These are phyloP conservation scores for Colletotrichum chrysophilum DNA, from an alignment of 2,329 filamentous ascomycete species.

Conservation along the genomic window DNA sequence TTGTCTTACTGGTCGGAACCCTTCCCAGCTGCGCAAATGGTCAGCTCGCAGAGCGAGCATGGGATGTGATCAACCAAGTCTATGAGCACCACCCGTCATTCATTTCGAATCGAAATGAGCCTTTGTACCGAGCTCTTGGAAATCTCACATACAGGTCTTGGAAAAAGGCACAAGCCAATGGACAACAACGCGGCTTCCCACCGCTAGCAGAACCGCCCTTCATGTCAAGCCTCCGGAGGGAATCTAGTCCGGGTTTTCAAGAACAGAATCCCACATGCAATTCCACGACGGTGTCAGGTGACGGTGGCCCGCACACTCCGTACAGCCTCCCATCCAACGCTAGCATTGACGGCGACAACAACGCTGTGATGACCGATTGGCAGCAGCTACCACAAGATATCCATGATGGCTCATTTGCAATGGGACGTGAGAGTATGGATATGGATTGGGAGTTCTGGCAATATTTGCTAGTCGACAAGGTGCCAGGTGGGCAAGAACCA, in stretches of 20 bases:
- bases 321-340: neutral
- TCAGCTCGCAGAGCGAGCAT: slow-evolving; percentile 55
- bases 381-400: neutral
- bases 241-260: neutral
- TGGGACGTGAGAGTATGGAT: neutral
- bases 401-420: neutral
- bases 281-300: neutral
- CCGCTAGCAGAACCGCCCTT: neutral
- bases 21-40: slow-evolving; percentile 53
- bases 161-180: slow-evolving; percentile 29
- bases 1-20: slow-evolving; percentile 59
- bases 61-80: slow-evolving; percentile 46
- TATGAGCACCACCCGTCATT: slow-evolving; percentile 25
- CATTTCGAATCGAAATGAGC: neutral
- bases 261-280: neutral
- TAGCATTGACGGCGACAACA: neutral
- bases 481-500: neutral
- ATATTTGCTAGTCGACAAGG: neutral
- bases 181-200: neutral
- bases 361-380: neutral
- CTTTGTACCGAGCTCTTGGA: slow-evolving; percentile 40
- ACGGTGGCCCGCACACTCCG: neutral
- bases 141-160: slow-evolving; percentile 56
- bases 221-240: neutral
- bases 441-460: slow-evolving; percentile 3